These are phyloP conservation scores for Wickerhamiella parazyma DNA, from an alignment of 805 yeast genomes.

Conservation along the genomic window DNA sequence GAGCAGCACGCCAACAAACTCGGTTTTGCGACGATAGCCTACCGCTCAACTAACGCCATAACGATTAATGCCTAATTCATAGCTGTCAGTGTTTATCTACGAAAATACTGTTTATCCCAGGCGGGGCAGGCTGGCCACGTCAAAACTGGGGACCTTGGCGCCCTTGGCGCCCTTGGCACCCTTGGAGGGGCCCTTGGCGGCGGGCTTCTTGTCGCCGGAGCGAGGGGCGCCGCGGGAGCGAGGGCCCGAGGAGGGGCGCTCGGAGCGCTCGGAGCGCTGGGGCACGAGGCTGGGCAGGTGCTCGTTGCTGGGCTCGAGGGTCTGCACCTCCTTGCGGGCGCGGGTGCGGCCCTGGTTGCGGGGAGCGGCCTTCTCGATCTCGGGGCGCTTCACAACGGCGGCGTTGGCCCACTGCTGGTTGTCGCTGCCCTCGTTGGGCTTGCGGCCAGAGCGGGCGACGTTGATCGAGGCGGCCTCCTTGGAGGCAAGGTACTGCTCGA, in stretches of 20 bases:
- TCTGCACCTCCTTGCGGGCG: conserved; percentile 66
- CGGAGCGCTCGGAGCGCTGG: conserved; percentile 2
- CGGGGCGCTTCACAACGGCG: conserved; percentile 52
- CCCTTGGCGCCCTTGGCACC: too few species aligned
- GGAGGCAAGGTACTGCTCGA: conserved; percentile 77
- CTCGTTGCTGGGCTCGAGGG: conserved; percentile 28
- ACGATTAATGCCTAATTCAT: neutral
- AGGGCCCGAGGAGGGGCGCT: conserved; percentile 9
- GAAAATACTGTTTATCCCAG: conserved; percentile 10
- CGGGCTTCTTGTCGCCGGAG: conserved; percentile 12
- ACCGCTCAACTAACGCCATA: too few species aligned
- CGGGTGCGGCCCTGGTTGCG: conserved; percentile 59
- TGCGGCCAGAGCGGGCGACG: conserved; percentile 22
- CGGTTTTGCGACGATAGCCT: too few species aligned
- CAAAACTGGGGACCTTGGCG: conserved; percentile 13
- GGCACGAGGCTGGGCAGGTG: conserved; percentile 11
- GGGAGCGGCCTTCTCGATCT: conserved; percentile 41
- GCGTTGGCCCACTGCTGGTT: conserved; percentile 34
- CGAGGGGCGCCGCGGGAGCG: conserved; percentile 35
- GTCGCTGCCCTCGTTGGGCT: conserved; percentile 48
- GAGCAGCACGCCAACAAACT: neutral
- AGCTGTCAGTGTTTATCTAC: neutral
- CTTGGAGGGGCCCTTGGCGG: too few species aligned
- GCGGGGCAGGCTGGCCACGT: conserved; percentile 18
- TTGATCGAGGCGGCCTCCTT: conserved; percentile 22